Evolutionary conservation across 768 basidiomycete genomes (phyloP), one percentile per base, ranked within the genome.

Genomic region (Leccinum disarticulatum): DNA sequence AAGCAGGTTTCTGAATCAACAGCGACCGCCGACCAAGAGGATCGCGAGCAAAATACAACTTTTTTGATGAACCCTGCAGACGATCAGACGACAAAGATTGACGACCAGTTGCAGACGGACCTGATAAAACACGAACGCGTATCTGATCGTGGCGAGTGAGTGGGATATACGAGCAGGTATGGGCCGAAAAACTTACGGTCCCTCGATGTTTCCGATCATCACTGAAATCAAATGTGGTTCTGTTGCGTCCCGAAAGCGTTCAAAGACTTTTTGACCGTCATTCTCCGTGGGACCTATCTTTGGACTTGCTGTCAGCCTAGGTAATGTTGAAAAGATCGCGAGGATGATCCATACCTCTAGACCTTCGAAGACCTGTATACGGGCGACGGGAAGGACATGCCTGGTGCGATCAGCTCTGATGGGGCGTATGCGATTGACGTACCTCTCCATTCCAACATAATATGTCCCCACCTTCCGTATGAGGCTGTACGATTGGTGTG

Each of bases 371-470:
- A 94, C 79, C 83, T 85, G 47, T 46, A 13, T 17, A 15, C 17
- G 47, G 2, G 41, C 33, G 47, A 52, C 17, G 4, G n/a, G 10
- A 38, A 54, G 47, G 46, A 54, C 33, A 33, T 33, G 33, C 31
- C 13, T 17, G 19, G 43, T 52, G 33, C 6, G 22, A 55, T 60
- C 25, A 48, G 33, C 41, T 41, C 19, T 3, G 19, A 43, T 54
- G 46, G 28, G 10, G 15, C 50, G 11, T n/a, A 53, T 8, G 22
- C 5, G n/a, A 49, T 54, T 25, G 15, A 73, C 73, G 50, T 50
- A 87, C 91, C 78, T 95, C 90, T 61, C 93, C 93, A 67, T 93
- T 93, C 89, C 90, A 95, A 67, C 91, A 93, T 28, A 95, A 73
- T 3, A 91, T 68, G 67, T 87, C 80, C 7, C 81, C 84, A 14